These are phyloP conservation scores for Curvularia sp. DNA, from an alignment of 2,329 filamentous ascomycete genomes.

Conservation along the genomic window DNA sequence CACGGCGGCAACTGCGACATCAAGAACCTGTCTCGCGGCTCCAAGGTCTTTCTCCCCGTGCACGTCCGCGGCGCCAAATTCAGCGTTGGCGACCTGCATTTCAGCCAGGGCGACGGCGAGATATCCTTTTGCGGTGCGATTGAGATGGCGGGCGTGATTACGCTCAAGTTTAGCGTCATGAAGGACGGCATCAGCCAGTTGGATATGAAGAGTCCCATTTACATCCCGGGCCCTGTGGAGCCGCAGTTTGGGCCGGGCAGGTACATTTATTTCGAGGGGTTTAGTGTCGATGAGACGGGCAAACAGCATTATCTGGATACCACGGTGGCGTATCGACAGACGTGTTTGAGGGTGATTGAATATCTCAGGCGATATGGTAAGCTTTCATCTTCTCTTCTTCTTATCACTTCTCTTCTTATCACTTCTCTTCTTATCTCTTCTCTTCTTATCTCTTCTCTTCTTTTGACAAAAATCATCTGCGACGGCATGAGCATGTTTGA, in stretches of 20 bases:
- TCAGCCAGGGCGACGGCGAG: conserved; percentile 87
- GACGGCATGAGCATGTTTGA: not conserved
- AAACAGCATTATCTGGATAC: conserved; percentile 91
- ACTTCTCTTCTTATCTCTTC: not conserved
- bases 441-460: not conserved
- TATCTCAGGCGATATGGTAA: conserved; percentile 76
- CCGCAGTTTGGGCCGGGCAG: conserved; percentile 84
- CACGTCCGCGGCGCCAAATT: conserved; percentile 89
- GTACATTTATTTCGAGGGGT: conserved; percentile 87
- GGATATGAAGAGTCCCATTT: conserved; percentile 82
- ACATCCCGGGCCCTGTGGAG: conserved; percentile 85
- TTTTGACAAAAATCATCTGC: not conserved
- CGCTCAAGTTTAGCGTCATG: conserved; percentile 87
- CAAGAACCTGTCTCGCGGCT: conserved; percentile 81
- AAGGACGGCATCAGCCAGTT: conserved; percentile 79
- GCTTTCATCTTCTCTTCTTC: conserved; percentile 12
- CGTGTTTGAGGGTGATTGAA: conserved; percentile 77
- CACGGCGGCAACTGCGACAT: conserved; percentile 93
- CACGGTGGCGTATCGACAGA: conserved; percentile 85
- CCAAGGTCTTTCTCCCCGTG: conserved; percentile 85
- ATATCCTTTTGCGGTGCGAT: conserved; percentile 81
- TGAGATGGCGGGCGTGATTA: conserved; percentile 92
- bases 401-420: not conserved
- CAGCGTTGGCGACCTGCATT: conserved; percentile 87
- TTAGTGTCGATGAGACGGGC: conserved; percentile 85